Evolutionary conservation across 208 protist species (phyloP), one percentile per base, ranked within the genome.

Genomic region (Leishmania turanica): DNA sequence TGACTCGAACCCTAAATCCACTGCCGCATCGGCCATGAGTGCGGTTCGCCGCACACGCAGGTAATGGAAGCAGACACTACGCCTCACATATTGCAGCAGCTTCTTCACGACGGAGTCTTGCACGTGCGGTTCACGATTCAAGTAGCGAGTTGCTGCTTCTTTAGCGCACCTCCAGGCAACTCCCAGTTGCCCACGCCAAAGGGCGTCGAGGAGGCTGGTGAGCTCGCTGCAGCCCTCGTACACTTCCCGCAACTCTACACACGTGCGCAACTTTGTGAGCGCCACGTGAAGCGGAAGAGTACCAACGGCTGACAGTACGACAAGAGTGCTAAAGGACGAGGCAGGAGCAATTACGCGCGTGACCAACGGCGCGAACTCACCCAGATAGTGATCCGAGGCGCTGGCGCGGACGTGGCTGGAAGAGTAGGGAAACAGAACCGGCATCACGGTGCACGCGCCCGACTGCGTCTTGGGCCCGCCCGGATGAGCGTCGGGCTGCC

Each of bases 21-120:
- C 62, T 4, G 84, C 84, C 0, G 80, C 84, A 34, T 84, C 66
- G 27, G 74, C 60, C 58, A 92, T 53, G 54, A 74, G 65, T 37
- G 64, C n/a, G 24, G 54, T 77, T 11, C 40, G 42, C 6, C 74
- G 79, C 54, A 69, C 45, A 37, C 24, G 45, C 34, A 86, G 11
- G 81, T 88, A 89, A 60, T 91, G 82, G 62, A 75, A 91, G 78
- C 88, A 90, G 1, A 92, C 15, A 9, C 84, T 84, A n/a, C 78
- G 56, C 37, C 54, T 54, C 62, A 89, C 86, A 2, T 71, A 24
- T 76, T 87, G 78, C 65, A 95, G 64, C 37, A 82, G 53, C 15
- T 40, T 64, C 47, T 86, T 60, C 65, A 80, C n/a, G 49, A 80
- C 62, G 7, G 53, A 31, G 17, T 51, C 27, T 0, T 42, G 42